These are phyloP conservation scores for Pestalotiopsis sp. DNA, from an alignment of 2,329 filamentous ascomycete genomes.

Conservation along the genomic window DNA sequence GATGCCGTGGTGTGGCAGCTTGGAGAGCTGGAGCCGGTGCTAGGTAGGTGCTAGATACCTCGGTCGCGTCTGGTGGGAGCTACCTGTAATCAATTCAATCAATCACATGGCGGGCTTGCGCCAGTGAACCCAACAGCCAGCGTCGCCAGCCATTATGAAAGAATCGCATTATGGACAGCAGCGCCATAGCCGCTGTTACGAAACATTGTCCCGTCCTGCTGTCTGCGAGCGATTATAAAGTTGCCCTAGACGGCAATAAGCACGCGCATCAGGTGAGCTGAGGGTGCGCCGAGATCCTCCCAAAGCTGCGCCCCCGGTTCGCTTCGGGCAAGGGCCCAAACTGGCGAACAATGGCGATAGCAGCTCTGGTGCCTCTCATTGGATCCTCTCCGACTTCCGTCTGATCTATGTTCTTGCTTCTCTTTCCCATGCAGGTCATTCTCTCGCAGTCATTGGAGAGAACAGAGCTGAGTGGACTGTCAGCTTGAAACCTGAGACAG, in stretches of 20 bases:
- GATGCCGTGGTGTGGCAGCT: neutral
- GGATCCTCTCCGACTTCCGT: constrained; percentile 16
- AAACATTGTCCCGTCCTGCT: neutral
- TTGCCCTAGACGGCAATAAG: constrained; percentile 7
- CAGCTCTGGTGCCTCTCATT: constrained; percentile 16
- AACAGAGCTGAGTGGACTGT: constrained; percentile 14
- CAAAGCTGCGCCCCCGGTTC: constrained; percentile 12
- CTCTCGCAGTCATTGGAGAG: neutral
- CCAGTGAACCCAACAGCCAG: neutral
- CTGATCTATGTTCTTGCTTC: constrained; percentile 16
- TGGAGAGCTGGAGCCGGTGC: neutral
- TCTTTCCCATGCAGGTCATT: constrained; percentile 23
- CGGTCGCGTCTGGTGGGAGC: too few species aligned
- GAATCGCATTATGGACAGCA: constrained; percentile 9
- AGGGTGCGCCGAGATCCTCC: constrained; percentile 15
- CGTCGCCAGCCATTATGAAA: constrained; percentile 4
- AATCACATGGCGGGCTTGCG: neutral
- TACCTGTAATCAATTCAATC: neutral
- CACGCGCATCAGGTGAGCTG: constrained; percentile 12
- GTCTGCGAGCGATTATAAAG: neutral
- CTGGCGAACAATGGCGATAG: constrained; percentile 14
- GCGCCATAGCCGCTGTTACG: constrained; percentile 11
- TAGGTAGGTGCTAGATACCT: neutral
- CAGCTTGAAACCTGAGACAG: constrained; percentile 17
- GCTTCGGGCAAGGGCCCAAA: constrained; percentile 16